Conservation (phyloP, 768 basidiomycete genomes). For the Pleurotus giganteus region DNA sequence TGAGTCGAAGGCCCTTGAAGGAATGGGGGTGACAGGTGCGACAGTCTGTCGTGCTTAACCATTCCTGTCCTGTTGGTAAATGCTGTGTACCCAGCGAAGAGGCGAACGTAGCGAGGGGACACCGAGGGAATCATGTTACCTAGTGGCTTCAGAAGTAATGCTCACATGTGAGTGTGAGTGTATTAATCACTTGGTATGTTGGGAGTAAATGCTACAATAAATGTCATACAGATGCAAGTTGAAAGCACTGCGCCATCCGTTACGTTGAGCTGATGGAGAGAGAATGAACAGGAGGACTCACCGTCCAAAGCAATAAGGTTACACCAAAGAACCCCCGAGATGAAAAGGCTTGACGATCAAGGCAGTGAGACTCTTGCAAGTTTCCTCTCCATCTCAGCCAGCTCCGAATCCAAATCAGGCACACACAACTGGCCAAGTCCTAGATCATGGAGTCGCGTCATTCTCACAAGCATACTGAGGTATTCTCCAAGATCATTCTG, state of each 20-base stretch:
- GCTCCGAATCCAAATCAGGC: slow-evolving; percentile 16
- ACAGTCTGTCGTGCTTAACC: too few relatives aligned
- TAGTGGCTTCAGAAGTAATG: too few relatives aligned
- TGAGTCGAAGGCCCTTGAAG: slow-evolving; percentile 32
- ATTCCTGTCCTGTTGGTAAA: too few relatives aligned
- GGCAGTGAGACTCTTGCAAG: slow-evolving; percentile 1
- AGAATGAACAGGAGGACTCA: neutral
- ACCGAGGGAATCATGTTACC: too few relatives aligned
- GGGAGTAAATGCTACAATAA: neutral
- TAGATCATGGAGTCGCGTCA: slow-evolving; percentile 74
- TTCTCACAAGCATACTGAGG: slow-evolving; percentile 66
- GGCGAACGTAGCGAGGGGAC: too few relatives aligned
- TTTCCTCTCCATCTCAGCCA: neutral
- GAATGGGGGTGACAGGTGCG: slow-evolving; percentile 30
- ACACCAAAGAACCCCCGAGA: neutral
- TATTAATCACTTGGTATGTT: neutral
- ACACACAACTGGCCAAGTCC: slow-evolving; percentile 67
- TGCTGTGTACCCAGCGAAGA: too few relatives aligned
- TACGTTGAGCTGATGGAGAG: neutral
- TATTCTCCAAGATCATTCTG: slow-evolving; percentile 26
- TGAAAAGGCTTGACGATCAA: neutral
- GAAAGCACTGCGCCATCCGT: neutral
- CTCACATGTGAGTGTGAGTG: too few relatives aligned
- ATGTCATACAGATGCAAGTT: neutral
- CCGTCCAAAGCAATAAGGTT: neutral